phyloP scores from a whole-genome alignment of 148 eudicot species.

The Simmondsia chinensis region DNA sequence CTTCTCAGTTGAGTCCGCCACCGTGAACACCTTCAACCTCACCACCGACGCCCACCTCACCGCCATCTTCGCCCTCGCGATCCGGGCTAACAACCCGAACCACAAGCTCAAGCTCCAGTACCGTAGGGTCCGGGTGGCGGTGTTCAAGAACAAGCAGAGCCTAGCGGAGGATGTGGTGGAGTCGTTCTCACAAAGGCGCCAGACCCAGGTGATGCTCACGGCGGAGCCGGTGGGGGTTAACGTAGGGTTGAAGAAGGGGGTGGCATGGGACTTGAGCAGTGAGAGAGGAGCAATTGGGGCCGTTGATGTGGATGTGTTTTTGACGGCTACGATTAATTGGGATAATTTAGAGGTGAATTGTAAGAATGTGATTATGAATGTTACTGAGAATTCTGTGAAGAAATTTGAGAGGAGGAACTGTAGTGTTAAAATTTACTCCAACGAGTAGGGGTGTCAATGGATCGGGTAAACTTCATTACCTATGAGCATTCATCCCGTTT shows the following conservation, averaged over 20 bases:
- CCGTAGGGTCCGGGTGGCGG: background rate
- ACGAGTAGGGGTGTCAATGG: too few relatives aligned
- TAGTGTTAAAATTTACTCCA: too few relatives aligned
- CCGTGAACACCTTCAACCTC: constrained; percentile 10
- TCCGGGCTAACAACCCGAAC: constrained; percentile 12
- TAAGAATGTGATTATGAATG: background rate
- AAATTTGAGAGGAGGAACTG: too few relatives aligned
- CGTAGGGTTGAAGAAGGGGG: background rate
- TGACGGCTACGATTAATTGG: background rate
- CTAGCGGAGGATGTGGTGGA: background rate
- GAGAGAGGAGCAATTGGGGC: background rate
- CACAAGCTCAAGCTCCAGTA: constrained; percentile 6
- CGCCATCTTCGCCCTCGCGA: constrained; percentile 3
- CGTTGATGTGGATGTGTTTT: constrained; percentile 2
- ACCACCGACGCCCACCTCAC: constrained; percentile 7
- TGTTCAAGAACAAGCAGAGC: constrained; percentile 1
- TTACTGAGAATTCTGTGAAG: too few relatives aligned
- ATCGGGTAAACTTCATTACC: too few relatives aligned
- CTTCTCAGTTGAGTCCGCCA: constrained; percentile 6
- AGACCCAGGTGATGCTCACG: background rate
- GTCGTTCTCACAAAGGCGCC: background rate
- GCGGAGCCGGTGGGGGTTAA: background rate
- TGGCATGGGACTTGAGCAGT: background rate
- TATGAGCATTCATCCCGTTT: too few relatives aligned
- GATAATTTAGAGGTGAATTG: background rate